Conservation (phyloP, 2,329 filamentous ascomycete species). For the Teratosphaeria epicoccoides region DNA sequence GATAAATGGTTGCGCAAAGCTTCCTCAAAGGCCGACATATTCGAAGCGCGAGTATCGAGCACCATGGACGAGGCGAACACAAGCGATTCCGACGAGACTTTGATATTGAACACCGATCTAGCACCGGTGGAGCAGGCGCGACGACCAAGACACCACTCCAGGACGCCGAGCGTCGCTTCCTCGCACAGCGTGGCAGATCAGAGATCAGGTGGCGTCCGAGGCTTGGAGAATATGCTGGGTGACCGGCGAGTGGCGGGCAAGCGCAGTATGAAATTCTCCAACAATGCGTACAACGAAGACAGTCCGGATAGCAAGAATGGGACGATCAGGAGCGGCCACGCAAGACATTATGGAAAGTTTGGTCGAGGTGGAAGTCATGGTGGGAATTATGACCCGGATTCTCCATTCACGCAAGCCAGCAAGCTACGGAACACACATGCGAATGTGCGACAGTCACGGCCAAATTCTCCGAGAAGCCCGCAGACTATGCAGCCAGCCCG, state of each 20-base stretch:
- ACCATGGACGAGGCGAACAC: slow-evolving; percentile 94
- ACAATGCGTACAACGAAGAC: slow-evolving; percentile 57
- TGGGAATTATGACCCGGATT: slow-evolving; percentile 66
- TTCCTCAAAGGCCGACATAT: slow-evolving; percentile 94
- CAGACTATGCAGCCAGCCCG: slow-evolving; percentile 36
- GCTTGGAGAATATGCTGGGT: slow-evolving; percentile 59
- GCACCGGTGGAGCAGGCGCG: slow-evolving; percentile 46
- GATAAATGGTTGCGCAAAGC: slow-evolving; percentile 41
- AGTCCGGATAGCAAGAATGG: slow-evolving; percentile 32
- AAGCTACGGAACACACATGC: slow-evolving; percentile 52
- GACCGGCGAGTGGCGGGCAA: slow-evolving; percentile 59
- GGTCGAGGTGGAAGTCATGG: slow-evolving; percentile 60
- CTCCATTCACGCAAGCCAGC: slow-evolving; percentile 61
- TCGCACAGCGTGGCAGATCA: slow-evolving; percentile 58
- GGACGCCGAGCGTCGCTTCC: slow-evolving; percentile 88
- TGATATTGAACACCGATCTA: slow-evolving; percentile 97
- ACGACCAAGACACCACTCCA: slow-evolving; percentile 73
- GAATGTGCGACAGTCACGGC: slow-evolving; percentile 37
- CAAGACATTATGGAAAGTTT: slow-evolving; percentile 66
- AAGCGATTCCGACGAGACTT: slow-evolving; percentile 95
- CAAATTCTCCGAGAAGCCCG: slow-evolving; percentile 54
- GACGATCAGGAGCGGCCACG: slow-evolving; percentile 48
- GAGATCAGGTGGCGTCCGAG: slow-evolving; percentile 40
- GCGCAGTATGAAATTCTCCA: slow-evolving; percentile 94
- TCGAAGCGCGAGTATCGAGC: slow-evolving; percentile 91